Evolutionary conservation across 257 asterid genomes (phyloP).

Genomic region (Salvia splendens): DNA sequence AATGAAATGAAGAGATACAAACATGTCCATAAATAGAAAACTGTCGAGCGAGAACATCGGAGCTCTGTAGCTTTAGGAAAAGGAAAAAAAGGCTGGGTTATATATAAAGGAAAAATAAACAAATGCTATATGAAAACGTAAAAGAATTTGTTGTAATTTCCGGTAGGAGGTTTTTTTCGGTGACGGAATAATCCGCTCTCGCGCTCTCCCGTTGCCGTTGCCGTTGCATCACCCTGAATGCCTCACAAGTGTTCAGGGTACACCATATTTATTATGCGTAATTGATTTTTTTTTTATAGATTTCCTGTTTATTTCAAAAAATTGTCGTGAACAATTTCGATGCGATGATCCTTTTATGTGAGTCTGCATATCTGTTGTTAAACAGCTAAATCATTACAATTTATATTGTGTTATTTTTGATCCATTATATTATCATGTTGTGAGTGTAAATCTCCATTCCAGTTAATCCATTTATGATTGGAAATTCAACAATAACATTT

Average conservation of each 20-base stretch:
- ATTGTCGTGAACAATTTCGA: no score
- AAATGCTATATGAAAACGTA: slow-evolving; percentile 23
- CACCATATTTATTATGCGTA: no score
- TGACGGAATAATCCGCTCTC: slow-evolving; percentile 74
- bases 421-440: not conserved
- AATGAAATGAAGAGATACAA: no score
- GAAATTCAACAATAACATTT: no score
- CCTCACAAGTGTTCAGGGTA: slow-evolving; percentile 99
- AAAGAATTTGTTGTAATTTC: slow-evolving; percentile 40
- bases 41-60: no score
- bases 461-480: not conserved
- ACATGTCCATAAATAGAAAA: no score
- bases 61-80: no score
- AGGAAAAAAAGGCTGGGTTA: slow-evolving; percentile 12
- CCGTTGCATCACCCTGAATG: slow-evolving; percentile 92
- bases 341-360: no score
- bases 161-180: slow-evolving; percentile 54
- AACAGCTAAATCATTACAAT: not conserved
- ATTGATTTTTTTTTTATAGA: no score
- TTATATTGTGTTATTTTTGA: not conserved
- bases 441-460: not conserved
- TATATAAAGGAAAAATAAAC: slow-evolving; percentile 33
- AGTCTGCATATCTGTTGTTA: not conserved
- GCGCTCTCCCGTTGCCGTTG: slow-evolving; percentile 98
- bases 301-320: no score